These are phyloP conservation scores for Diplodia sapinea DNA, from an alignment of 2,329 filamentous ascomycete species.

Conservation along the genomic window DNA sequence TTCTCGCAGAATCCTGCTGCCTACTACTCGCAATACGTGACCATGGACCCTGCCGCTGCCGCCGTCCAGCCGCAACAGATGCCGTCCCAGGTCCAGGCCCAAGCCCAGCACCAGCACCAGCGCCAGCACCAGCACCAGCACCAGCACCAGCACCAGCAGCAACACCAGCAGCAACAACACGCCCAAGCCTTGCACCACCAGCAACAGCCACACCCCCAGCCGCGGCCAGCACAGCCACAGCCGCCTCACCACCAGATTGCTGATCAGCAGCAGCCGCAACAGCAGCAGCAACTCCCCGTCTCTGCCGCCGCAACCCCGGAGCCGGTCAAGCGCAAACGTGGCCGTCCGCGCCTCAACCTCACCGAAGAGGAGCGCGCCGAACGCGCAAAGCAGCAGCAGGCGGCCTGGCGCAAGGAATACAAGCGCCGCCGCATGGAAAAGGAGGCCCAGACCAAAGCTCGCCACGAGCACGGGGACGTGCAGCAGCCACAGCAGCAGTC, in stretches of 20 bases:
- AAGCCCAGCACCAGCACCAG: slow-evolving; percentile 1
- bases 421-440: slow-evolving; percentile 13
- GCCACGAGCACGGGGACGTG: slow-evolving; percentile 52
- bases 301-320: slow-evolving; percentile 4
- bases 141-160: neutral
- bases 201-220: neutral
- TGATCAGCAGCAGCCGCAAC: slow-evolving; percentile 10
- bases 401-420: slow-evolving; percentile 29
- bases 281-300: neutral
- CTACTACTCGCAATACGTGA: slow-evolving; percentile 11
- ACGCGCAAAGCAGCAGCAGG: slow-evolving; percentile 27
- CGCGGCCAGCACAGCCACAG: slow-evolving; percentile 2
- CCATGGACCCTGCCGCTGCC: slow-evolving; percentile 10
- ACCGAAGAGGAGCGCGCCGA: slow-evolving; percentile 29
- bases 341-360: slow-evolving; percentile 31
- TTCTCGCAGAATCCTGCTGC: slow-evolving; percentile 13
- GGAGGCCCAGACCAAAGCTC: slow-evolving; percentile 60
- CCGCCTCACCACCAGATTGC: neutral
- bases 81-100: neutral
- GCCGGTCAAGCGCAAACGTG: slow-evolving; percentile 27
- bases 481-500: slow-evolving; percentile 8
- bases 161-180: neutral
- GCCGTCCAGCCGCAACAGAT: slow-evolving; percentile 3
- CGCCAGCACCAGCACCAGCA: slow-evolving; percentile 2
- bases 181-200: neutral